These are phyloP conservation scores for Gnetum montanum DNA, from an alignment of 75 land plant genomes.

Conservation along the genomic window DNA sequence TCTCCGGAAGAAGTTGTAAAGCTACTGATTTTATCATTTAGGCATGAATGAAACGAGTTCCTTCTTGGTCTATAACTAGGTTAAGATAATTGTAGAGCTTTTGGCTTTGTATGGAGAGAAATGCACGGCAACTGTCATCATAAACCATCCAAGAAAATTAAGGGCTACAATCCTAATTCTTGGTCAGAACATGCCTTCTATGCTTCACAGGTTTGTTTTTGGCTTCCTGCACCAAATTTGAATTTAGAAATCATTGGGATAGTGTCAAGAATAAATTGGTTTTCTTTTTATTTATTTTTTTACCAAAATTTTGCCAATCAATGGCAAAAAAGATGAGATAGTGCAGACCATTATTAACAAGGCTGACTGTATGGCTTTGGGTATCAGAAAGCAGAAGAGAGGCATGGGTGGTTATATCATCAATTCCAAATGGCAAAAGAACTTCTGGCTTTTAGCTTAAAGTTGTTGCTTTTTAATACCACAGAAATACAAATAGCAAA, in stretches of 20 bases:
- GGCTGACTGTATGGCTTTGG: slow-evolving; percentile 21
- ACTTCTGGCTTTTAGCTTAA: slow-evolving; percentile 27
- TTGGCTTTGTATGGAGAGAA: background rate
- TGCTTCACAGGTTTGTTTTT: slow-evolving; percentile 10
- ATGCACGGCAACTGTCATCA: slow-evolving; percentile 32
- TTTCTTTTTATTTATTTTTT: too few relatives aligned
- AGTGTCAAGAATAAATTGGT: too few relatives aligned
- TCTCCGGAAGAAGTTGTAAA: too few relatives aligned
- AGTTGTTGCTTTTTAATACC: too few relatives aligned
- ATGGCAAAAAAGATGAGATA: slow-evolving; percentile 1
- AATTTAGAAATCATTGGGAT: background rate
- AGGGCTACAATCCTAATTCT: slow-evolving; percentile 62
- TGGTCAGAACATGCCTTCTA: slow-evolving; percentile 50
- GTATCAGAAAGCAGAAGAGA: slow-evolving; percentile 21
- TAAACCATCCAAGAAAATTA: slow-evolving; percentile 69
- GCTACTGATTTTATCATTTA: too few relatives aligned
- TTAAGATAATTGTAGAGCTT: background rate
- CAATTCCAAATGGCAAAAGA: slow-evolving; percentile 19
- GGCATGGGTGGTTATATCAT: slow-evolving; percentile 18
- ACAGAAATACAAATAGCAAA: too few relatives aligned
- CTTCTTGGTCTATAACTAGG: too few relatives aligned
- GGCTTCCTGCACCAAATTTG: background rate
- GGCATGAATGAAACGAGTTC: too few relatives aligned
- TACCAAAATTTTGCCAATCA: background rate
- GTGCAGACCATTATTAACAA: slow-evolving; percentile 13